Base-by-base conservation (phyloP, 2,329 filamentous ascomycete species). In the Chaetomiaceae sp. region DNA sequence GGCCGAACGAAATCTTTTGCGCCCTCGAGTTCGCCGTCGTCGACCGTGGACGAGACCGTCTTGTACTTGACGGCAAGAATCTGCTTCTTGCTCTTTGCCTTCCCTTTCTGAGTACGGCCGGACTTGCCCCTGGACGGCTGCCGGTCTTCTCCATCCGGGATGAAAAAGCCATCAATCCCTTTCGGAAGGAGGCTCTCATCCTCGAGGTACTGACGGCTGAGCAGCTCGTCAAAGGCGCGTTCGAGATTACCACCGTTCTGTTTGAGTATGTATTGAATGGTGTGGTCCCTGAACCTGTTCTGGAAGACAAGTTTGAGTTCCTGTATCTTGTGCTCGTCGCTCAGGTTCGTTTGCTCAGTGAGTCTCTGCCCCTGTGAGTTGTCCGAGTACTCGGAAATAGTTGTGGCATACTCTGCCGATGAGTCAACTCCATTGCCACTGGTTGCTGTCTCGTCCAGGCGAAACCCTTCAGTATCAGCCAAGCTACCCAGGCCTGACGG, bases 81-180 rank as follows among this genome's bases (percentile, higher is more conserved):
- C 23, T 55, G 36, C 9, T 57, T 55, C 13, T 52, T 54, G 44
- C n/a, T 44, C 34, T 57, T 58, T 2, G 29, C 38, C 1, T 51
- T 58, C 8, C n/a, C 46, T 21, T 48, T 62, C 9, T 20, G 30
- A 42, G 30, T 9, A 36, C 32, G 29, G 48, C 51, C 29, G 29
- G 50, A 38, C 59, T 64, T 65, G 65, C 34, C 65, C 70, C 73
- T 75, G 25, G 57, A 64, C 6, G 58, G 56, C 18, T 48, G 64
- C 1, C 67, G 66, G 1, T 71, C 67, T 14, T 75, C 70, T 14
- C 81, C 76, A 14, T 82, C 77, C 13, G 38, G 20, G 0, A 77
- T 77, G 20, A 81, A 83, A 65, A 96, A 96, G 0, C 81, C 90
- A 53, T 96, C 90, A n/a, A 96, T 75, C 0, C 90, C 89, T 65